Evolutionary conservation across 495 filamentous ascomycete species (phyloP).

Genomic region (Hypoxylon fragiforme): DNA sequence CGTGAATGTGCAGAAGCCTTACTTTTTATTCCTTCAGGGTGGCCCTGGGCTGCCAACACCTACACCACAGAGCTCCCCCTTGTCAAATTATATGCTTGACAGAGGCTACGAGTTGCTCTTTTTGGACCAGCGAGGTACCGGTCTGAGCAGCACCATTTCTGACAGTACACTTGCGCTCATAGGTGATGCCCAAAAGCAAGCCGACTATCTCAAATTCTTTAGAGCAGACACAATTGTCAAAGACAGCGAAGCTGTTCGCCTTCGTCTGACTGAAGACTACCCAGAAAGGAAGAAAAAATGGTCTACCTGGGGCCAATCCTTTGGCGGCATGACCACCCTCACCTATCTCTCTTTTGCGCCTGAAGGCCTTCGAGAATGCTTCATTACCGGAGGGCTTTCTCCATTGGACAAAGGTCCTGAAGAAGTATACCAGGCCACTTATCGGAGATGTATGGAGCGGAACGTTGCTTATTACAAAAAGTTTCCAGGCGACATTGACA

Average conservation of each 20-base stretch:
- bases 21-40: conserved; percentile 67
- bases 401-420: conserved; percentile 72
- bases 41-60: conserved; percentile 78
- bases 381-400: conserved; percentile 79
- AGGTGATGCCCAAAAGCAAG: conserved; percentile 66
- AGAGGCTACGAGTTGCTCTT: conserved; percentile 84
- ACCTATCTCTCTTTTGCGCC: conserved; percentile 83
- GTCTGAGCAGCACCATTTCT: conserved; percentile 77
- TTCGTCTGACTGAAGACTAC: conserved; percentile 68
- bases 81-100: conserved; percentile 69
- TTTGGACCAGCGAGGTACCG: conserved; percentile 88
- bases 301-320: conserved; percentile 84
- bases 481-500: conserved; percentile 77
- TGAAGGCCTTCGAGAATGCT: conserved; percentile 77
- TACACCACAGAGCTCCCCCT: conserved; percentile 69
- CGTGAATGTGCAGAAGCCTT: conserved; percentile 54
- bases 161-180: conserved; percentile 66
- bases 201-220: conserved; percentile 81
- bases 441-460: conserved; percentile 59
- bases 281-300: conserved; percentile 75
- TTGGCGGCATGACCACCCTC: conserved; percentile 82
- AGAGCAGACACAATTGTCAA: conserved; percentile 87
- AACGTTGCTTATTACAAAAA: conserved; percentile 83
- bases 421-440: conserved; percentile 74
- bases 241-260: conserved; percentile 84